Evolutionary conservation across 2,329 filamentous ascomycete species (phyloP).

Genomic region (Aquanectria penicillioides): DNA sequence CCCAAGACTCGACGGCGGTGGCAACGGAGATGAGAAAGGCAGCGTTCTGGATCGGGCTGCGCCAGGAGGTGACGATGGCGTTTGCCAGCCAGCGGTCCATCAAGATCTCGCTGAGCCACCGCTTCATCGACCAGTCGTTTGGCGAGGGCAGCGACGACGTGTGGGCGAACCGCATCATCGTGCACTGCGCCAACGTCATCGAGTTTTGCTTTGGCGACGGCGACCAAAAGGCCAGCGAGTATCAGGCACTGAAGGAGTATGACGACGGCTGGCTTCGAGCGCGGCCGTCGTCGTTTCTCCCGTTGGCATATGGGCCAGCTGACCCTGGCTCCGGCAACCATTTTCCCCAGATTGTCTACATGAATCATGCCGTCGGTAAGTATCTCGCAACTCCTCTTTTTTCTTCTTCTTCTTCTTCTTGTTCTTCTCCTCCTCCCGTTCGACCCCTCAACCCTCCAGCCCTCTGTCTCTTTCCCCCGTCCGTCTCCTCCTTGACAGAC

Average conservation of each 20-base stretch:
- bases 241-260: conserved; percentile 57
- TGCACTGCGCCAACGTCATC: conserved; percentile 71
- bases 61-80: conserved; percentile 69
- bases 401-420: too few relatives aligned
- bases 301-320: conserved; percentile 58
- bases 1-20: conserved; percentile 47
- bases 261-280: conserved; percentile 57
- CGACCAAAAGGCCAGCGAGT: conserved; percentile 45
- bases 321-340: conserved; percentile 46
- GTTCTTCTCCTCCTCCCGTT: too few relatives aligned
- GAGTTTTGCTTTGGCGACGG: conserved; percentile 68
- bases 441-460: too few relatives aligned
- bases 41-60: conserved; percentile 66
- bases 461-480: too few relatives aligned
- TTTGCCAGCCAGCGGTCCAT: conserved; percentile 58
- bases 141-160: conserved; percentile 59
- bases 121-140: conserved; percentile 62
- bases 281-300: conserved; percentile 62
- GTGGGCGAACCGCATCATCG: conserved; percentile 70
- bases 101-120: conserved; percentile 60
- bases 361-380: conserved; percentile 63
- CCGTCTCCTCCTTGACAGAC: too few relatives aligned
- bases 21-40: conserved; percentile 56
- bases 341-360: conserved; percentile 69
- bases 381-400: conserved; percentile 8